Evolutionary conservation across 148 eudicot genomes (phyloP), one percentile per base, ranked within the genome.

Genomic region (Drosera capensis): DNA sequence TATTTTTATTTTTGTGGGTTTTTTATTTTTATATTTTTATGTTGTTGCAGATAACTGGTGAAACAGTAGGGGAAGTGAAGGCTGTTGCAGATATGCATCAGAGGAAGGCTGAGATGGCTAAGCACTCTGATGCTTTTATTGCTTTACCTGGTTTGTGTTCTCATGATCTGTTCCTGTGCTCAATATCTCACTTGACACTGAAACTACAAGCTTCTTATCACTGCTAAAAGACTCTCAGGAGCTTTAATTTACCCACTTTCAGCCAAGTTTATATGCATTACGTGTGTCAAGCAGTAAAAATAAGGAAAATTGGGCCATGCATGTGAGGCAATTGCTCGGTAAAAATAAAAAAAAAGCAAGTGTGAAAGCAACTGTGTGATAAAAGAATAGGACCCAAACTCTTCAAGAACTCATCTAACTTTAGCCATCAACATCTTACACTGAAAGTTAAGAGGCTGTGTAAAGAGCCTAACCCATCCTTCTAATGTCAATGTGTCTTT

Each of bases 41-140:
- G 49, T 45, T 59, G 55, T 49, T 40, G 63, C 79, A 90, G 97
- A 78, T 90, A 69, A 90, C 97, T 67, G 95, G 97, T 58, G 95
- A 72, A 65, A 84, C 95, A 59, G 88, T 90, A 55, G 97, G 97
- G 48, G 97, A 90, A 75, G 95, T 90, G 82, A 90, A 80, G 67
- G 95, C 93, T 49, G 97, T 84, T 55, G 95, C 95, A 74, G 97
- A 75, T 67, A 88, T 88, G 97, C 97, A 88, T 58, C 94, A 88
- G 78, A 84, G 97, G 71, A 90, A 90, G 59, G 97, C 95, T 51
- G 97, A 84, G 58, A 90, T 90, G 95, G 97, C 97, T 64, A 81
- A 66, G 78, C 93, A 80, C 59, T 90, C 97, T 45, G 97, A 90
- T 71, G 97, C 97, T 67, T 90, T 90, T 64, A 90, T 90, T 75